Evolutionary conservation across 2,329 filamentous ascomycete species (phyloP).

Genomic region (Karstenula rhodostoma): DNA sequence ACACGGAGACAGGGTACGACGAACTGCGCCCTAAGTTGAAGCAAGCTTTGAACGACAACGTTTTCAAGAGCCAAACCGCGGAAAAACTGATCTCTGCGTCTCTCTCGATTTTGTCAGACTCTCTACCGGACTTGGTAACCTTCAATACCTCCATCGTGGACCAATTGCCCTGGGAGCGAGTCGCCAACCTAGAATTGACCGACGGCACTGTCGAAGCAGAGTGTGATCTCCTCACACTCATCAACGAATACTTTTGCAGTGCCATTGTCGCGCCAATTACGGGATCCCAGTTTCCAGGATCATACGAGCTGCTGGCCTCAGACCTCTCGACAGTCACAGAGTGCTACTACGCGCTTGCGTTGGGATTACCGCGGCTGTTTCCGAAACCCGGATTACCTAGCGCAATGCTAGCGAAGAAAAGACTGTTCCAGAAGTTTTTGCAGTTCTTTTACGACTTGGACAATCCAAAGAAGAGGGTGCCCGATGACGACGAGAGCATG

Average conservation of each 20-base stretch:
- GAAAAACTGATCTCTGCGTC: slow-evolving; percentile 47
- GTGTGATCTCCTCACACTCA: slow-evolving; percentile 52
- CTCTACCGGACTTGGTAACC: slow-evolving; percentile 65
- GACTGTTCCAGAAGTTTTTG: slow-evolving; percentile 38
- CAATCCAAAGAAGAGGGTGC: slow-evolving; percentile 35
- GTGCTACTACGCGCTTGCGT: slow-evolving; percentile 62
- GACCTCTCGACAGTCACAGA: slow-evolving; percentile 65
- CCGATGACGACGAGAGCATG: slow-evolving; percentile 43
- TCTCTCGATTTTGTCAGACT: slow-evolving; percentile 42
- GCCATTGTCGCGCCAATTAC: slow-evolving; percentile 58
- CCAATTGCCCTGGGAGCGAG: slow-evolving; percentile 69
- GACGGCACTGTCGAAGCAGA: slow-evolving; percentile 59
- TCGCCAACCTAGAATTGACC: slow-evolving; percentile 54
- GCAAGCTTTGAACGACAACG: slow-evolving; percentile 48
- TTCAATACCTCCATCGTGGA: slow-evolving; percentile 68
- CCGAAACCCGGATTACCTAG: slow-evolving; percentile 58
- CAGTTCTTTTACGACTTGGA: slow-evolving; percentile 39
- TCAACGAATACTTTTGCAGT: slow-evolving; percentile 66
- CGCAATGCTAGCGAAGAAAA: slow-evolving; percentile 44
- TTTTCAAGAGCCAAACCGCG: slow-evolving; percentile 59
- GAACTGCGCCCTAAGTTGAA: slow-evolving; percentile 40
- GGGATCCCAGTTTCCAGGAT: slow-evolving; percentile 62
- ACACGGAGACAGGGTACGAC: slow-evolving; percentile 29
- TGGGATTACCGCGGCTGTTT: slow-evolving; percentile 64
- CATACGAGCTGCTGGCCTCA: slow-evolving; percentile 52